phyloP scores from a whole-genome alignment of 345 rosid species.

The Jatropha curcas region DNA sequence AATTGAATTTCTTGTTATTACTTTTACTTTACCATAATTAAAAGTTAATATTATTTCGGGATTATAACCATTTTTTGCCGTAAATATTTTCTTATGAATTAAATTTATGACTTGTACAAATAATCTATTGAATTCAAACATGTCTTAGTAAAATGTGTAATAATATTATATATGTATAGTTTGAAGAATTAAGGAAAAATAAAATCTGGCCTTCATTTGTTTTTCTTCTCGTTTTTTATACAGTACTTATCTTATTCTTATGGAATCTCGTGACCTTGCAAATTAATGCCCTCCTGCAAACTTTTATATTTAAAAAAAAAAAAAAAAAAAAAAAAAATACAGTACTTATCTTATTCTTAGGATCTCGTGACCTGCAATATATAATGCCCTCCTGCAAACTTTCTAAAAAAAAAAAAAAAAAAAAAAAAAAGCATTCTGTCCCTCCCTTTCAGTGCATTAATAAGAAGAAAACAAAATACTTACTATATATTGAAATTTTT shows the following conservation, averaged over 20 bases:
- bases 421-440: neutral
- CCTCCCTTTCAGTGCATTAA: neutral
- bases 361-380: conserved; percentile 17
- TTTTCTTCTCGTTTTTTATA: neutral
- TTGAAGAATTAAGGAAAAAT: neutral
- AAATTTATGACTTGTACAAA: no score
- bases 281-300: neutral
- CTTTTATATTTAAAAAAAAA: neutral
- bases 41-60: no score
- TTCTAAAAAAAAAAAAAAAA: neutral
- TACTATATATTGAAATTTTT: neutral
- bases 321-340: neutral
- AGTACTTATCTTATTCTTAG: neutral
- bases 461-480: conserved; percentile 6
- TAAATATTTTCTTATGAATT: no score
- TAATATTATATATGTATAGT: no score
- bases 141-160: no score
- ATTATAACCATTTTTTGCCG: no score
- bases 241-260: neutral
- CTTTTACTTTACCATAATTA: no score
- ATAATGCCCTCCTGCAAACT: neutral
- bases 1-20: no score
- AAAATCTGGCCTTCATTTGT: conserved; percentile 5
- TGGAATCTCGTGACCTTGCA: conserved; percentile 17
- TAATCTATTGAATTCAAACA: no score